Conservation (phyloP, 306 rosid species). For the Vigna trinervia region DNA sequence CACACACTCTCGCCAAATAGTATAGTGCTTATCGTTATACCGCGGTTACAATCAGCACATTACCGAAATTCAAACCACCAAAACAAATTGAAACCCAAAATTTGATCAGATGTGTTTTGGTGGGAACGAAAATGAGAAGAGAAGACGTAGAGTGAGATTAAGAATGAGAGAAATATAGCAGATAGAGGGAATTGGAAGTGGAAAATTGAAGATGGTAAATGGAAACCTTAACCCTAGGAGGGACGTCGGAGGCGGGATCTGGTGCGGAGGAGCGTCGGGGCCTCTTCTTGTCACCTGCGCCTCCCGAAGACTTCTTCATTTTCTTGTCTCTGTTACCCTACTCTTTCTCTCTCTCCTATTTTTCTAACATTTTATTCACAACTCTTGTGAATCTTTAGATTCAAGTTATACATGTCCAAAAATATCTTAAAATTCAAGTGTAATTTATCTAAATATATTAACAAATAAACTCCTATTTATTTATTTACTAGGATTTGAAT, state of each 20-base stretch:
- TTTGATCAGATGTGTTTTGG: conserved; percentile 14
- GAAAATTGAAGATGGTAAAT: not conserved
- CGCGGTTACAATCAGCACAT: conserved; percentile 18
- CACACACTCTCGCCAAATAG: not conserved
- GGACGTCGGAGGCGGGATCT: conserved; percentile 84
- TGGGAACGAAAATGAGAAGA: conserved; percentile 4
- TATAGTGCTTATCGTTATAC: not conserved
- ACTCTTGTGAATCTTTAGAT: not conserved
- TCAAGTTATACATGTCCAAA: not conserved
- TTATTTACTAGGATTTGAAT: too few species aligned
- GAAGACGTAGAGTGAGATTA: not conserved
- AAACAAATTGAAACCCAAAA: conserved; percentile 9
- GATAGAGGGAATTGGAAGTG: not conserved
- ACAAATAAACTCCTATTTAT: too few species aligned
- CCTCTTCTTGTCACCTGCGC: conserved; percentile 94
- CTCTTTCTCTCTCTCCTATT: not conserved
- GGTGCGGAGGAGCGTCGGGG: conserved; percentile 77
- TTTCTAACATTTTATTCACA: conserved; percentile 14
- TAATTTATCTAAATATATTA: too few species aligned
- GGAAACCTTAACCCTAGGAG: conserved; percentile 59
- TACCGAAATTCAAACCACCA: conserved; percentile 17
- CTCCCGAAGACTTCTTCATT: conserved; percentile 91
- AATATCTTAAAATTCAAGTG: too few species aligned
- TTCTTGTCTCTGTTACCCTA: conserved; percentile 9
- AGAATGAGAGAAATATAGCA: not conserved